Evolutionary conservation across 805 yeast genomes (phyloP).

Genomic region (Lipomyces orientalis): DNA sequence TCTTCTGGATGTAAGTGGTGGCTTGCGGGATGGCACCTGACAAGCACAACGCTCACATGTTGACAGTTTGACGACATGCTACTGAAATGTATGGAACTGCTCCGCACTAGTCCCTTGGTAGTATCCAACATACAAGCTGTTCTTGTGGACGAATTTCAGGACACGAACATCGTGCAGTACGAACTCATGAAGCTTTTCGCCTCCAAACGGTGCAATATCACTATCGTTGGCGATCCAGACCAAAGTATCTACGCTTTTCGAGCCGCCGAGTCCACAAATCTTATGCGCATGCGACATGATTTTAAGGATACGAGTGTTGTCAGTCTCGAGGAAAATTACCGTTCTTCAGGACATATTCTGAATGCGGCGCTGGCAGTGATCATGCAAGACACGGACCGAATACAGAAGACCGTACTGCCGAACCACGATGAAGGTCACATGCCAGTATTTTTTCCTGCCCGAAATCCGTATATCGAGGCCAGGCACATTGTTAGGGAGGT

Average conservation of each 20-base stretch:
- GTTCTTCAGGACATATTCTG: slow-evolving; percentile 75
- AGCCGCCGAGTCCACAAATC: slow-evolving; percentile 74
- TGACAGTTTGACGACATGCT: slow-evolving; percentile 80
- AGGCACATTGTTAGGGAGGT: slow-evolving; percentile 63
- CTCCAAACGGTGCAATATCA: slow-evolving; percentile 58
- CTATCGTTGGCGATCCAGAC: slow-evolving; percentile 96
- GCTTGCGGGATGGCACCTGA: background rate
- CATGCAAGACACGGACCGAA: slow-evolving; percentile 56
- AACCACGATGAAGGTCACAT: slow-evolving; percentile 29
- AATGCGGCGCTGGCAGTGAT: slow-evolving; percentile 68
- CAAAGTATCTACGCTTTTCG: slow-evolving; percentile 92
- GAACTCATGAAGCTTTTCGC: slow-evolving; percentile 65
- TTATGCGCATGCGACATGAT: slow-evolving; percentile 56
- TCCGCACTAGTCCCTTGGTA: slow-evolving; percentile 53
- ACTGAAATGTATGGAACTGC: slow-evolving; percentile 57
- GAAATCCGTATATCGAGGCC: slow-evolving; percentile 60
- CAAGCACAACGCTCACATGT: background rate
- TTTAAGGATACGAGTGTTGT: slow-evolving; percentile 49
- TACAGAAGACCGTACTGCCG: slow-evolving; percentile 27
- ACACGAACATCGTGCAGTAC: slow-evolving; percentile 80
- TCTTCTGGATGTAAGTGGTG: slow-evolving; percentile 51
- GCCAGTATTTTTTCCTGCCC: slow-evolving; percentile 48
- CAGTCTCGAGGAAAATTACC: slow-evolving; percentile 70
- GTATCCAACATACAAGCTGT: slow-evolving; percentile 66
- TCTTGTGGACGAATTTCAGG: slow-evolving; percentile 93